These are phyloP conservation scores for Flaveria bidentis DNA, from an alignment of 129 eudicot genomes.

Conservation along the genomic window DNA sequence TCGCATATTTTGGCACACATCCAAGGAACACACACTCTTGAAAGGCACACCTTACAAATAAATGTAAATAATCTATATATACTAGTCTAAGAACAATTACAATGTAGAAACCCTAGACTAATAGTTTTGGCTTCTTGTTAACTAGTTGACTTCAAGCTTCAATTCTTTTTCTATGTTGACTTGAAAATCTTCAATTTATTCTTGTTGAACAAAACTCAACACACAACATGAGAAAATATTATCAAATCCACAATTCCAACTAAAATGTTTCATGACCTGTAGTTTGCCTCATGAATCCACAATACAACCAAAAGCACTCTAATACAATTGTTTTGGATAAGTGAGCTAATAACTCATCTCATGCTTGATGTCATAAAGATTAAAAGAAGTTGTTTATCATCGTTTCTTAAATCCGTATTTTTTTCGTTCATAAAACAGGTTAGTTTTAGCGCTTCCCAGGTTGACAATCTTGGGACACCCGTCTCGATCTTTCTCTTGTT, in stretches of 20 bases:
- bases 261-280: background rate
- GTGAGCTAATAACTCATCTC: background rate
- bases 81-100: no score
- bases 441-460: conserved; percentile 52
- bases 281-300: background rate
- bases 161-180: no score
- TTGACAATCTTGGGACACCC: conserved; percentile 59
- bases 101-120: no score
- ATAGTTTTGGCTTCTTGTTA: no score
- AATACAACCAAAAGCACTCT: conserved; percentile 17
- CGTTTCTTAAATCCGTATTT: conserved; percentile 54
- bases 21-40: no score
- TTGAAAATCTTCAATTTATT: no score
- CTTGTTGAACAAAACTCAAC: no score
- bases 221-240: background rate
- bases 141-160: no score
- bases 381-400: conserved; percentile 6
- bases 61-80: no score
- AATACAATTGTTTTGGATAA: conserved; percentile 2
- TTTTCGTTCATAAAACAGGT: conserved; percentile 53
- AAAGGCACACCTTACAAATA: no score
- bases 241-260: conserved; percentile 19
- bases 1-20: no score
- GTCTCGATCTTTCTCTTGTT: conserved; percentile 56
- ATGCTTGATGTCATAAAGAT: conserved; percentile 2